These are phyloP conservation scores for Camellia sinensis DNA, from an alignment of 148 eudicot species.

Conservation along the genomic window DNA sequence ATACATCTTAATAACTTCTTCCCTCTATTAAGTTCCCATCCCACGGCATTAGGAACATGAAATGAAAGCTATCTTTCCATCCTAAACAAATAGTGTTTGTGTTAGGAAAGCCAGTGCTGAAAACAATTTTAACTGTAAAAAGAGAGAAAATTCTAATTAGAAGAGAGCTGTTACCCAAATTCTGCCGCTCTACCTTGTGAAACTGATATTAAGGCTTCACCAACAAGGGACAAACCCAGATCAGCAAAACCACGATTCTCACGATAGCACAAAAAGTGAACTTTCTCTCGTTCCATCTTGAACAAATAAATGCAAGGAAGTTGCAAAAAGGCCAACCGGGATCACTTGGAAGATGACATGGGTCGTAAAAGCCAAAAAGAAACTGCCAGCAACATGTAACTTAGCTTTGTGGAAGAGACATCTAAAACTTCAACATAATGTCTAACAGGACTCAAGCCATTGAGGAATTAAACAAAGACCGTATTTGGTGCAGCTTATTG, in stretches of 20 bases:
- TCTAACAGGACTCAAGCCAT: not conserved
- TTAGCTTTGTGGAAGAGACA: slow-evolving; percentile 10
- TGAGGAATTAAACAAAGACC: not conserved
- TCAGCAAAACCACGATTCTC: slow-evolving; percentile 90
- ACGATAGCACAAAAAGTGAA: slow-evolving; percentile 80
- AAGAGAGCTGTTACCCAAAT: slow-evolving; percentile 29
- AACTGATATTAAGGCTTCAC: slow-evolving; percentile 63
- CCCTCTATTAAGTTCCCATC: slow-evolving; percentile 75
- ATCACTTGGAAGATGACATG: slow-evolving; percentile 70
- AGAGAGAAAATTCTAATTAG: not conserved
- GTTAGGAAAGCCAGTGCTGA: slow-evolving; percentile 6
- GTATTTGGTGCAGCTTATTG: too few relatives aligned
- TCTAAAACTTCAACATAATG: not conserved
- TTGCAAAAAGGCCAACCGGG: slow-evolving; percentile 99
- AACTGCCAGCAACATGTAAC: slow-evolving; percentile 43
- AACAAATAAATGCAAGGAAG: slow-evolving; percentile 55
- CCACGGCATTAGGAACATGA: slow-evolving; percentile 64
- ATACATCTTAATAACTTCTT: slow-evolving; percentile 51
- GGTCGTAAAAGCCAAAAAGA: slow-evolving; percentile 91
- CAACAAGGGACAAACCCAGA: slow-evolving; percentile 67
- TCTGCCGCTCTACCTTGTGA: slow-evolving; percentile 66
- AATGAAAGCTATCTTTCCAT: slow-evolving; percentile 47
- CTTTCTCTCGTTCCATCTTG: slow-evolving; percentile 64
- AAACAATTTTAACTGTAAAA: not conserved
- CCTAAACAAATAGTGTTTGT: slow-evolving; percentile 30